These are phyloP conservation scores for Mycena filopes DNA, from an alignment of 768 basidiomycete species.

Conservation along the genomic window DNA sequence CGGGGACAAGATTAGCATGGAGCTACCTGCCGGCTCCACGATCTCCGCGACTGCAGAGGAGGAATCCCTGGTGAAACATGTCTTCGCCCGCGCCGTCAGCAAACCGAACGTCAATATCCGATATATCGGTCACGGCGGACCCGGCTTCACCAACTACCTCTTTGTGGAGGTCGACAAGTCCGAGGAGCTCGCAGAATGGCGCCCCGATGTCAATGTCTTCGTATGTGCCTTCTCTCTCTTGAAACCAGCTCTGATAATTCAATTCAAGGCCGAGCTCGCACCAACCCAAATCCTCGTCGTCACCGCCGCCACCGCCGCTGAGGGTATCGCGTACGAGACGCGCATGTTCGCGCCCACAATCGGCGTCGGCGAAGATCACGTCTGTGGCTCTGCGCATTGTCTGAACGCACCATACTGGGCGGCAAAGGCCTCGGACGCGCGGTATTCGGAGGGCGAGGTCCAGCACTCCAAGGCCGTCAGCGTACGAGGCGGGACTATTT, in stretches of 20 bases:
- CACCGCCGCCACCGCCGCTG: conserved; percentile 1
- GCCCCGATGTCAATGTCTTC: not conserved
- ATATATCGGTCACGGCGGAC: conserved; percentile 22
- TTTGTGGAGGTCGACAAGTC: conserved; percentile 19
- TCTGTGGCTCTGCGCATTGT: conserved; percentile 27
- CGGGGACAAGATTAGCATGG: conserved; percentile 18
- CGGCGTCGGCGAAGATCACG: conserved; percentile 25
- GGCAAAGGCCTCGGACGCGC: not conserved
- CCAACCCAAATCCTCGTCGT: conserved; percentile 22
- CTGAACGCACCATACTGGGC: conserved; percentile 29
- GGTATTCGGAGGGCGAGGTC: not conserved
- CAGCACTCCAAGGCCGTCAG: conserved; percentile 26
- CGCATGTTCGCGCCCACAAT: conserved; percentile 25
- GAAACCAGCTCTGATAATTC: not conserved
- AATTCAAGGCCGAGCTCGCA: not conserved
- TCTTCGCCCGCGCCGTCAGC: conserved; percentile 12
- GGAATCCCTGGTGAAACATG: not conserved
- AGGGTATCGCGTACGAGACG: conserved; percentile 21
- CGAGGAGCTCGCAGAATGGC: conserved; percentile 12
- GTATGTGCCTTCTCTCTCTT: not conserved
- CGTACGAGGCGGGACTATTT: conserved; percentile 19
- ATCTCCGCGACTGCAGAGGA: conserved; percentile 11
- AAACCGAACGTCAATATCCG: conserved; percentile 5
- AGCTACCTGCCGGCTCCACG: conserved; percentile 19
- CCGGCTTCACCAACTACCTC: conserved; percentile 22